Conservation (phyloP, 2,329 filamentous ascomycete genomes). For the Penicillium sp. region DNA sequence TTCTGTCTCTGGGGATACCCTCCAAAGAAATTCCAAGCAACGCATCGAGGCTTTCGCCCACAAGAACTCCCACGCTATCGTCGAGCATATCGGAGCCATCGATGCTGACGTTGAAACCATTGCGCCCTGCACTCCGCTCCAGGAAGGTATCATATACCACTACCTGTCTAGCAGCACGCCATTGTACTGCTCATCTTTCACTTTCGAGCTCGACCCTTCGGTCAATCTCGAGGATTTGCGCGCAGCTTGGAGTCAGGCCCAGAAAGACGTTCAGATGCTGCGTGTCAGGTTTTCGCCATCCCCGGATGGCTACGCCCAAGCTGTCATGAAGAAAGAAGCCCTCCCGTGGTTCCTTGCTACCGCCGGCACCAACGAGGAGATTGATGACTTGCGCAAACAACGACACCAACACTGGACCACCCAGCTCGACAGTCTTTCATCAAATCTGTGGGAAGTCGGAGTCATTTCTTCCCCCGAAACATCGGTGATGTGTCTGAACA, state of each 20-base stretch:
- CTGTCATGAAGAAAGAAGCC: slow-evolving; percentile 45
- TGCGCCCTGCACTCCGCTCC: slow-evolving; percentile 72
- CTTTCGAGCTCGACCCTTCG: slow-evolving; percentile 45
- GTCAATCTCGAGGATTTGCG: slow-evolving; percentile 45
- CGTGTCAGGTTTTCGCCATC: slow-evolving; percentile 66
- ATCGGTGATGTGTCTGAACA: slow-evolving; percentile 51
- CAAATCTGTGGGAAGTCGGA: slow-evolving; percentile 29
- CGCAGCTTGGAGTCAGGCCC: slow-evolving; percentile 50
- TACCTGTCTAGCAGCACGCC: slow-evolving; percentile 50
- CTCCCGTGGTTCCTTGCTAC: slow-evolving; percentile 41
- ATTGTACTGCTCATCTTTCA: slow-evolving; percentile 71
- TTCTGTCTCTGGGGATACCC: slow-evolving; percentile 9
- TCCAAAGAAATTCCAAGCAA: slow-evolving; percentile 49
- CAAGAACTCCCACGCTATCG: slow-evolving; percentile 48
- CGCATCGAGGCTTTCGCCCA: slow-evolving; percentile 57
- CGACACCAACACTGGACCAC: slow-evolving; percentile 47
- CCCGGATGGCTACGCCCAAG: slow-evolving; percentile 67
- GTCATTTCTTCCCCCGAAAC: slow-evolving; percentile 21
- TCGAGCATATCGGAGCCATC: slow-evolving; percentile 45
- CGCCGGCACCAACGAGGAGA: slow-evolving; percentile 21
- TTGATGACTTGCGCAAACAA: slow-evolving; percentile 30
- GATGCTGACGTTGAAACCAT: slow-evolving; percentile 58
- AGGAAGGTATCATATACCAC: slow-evolving; percentile 74
- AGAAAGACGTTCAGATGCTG: slow-evolving; percentile 53
- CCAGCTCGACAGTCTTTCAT: slow-evolving; percentile 40